Conservation (phyloP, 257 asterid genomes). For the Buddleja alternifolia region DNA sequence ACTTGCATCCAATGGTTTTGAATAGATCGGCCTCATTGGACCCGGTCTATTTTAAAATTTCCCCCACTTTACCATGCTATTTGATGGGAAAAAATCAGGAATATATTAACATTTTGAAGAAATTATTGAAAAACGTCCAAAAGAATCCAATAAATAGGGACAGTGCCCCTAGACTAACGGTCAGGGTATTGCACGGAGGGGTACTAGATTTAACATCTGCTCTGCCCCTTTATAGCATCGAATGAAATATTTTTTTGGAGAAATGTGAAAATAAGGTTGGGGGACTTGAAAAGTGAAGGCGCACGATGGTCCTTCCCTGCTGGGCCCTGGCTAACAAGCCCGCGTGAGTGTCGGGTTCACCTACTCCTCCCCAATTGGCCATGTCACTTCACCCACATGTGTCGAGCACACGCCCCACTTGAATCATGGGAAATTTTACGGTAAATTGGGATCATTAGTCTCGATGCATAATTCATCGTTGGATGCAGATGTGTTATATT, state of each 20-base stretch:
- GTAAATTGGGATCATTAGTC: too few relatives aligned
- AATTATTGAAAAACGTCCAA: neutral
- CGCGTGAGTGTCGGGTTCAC: constrained; percentile 55
- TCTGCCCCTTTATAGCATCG: constrained; percentile 38
- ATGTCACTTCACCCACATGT: constrained; percentile 49
- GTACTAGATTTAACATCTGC: constrained; percentile 54
- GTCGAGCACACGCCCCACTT: constrained; percentile 37
- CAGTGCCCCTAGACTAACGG: constrained; percentile 57
- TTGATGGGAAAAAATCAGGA: constrained; percentile 23
- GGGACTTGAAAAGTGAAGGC: constrained; percentile 35
- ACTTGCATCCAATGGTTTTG: too few relatives aligned
- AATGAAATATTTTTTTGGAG: constrained; percentile 13
- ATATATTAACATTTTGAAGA: constrained; percentile 13
- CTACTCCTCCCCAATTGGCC: constrained; percentile 40
- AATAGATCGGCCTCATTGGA: too few relatives aligned
- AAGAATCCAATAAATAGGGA: constrained; percentile 39
- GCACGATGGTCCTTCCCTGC: constrained; percentile 37
- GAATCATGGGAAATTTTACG: too few relatives aligned
- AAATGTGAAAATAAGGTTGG: constrained; percentile 34
- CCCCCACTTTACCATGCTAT: too few relatives aligned
- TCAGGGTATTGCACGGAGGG: constrained; percentile 50
- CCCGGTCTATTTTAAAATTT: too few relatives aligned
- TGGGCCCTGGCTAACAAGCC: constrained; percentile 46
- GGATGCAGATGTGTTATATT: too few relatives aligned
- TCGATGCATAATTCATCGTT: too few relatives aligned